A percentile compares a stretch with the other conserved stretches of the same genome.
Evolutionary conservation across 192 early-diverging fungal genomes (phyloP).

Genomic region (Coemansia sp.): DNA sequence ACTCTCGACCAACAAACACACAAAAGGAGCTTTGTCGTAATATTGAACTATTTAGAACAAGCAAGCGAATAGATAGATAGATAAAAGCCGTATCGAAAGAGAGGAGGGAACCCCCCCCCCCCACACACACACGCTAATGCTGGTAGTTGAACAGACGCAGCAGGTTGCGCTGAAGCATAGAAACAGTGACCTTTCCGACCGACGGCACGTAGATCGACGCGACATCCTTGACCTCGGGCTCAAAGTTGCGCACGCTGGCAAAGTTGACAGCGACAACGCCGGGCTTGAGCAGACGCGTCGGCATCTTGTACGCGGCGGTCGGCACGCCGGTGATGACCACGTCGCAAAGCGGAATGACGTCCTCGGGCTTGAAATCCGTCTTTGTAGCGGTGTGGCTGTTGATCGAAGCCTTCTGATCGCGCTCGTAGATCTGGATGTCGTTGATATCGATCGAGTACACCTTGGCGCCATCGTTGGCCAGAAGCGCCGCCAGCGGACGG

Average conservation of each 20-base stretch:
- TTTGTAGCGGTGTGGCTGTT: conserved; percentile 67
- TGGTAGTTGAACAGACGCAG: conserved; percentile 80
- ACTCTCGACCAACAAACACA: no score
- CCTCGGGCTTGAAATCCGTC: conserved; percentile 67
- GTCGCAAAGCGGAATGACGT: conserved; percentile 83
- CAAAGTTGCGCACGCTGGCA: conserved; percentile 93
- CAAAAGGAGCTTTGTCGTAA: no score
- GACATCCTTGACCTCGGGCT: conserved; percentile 86
- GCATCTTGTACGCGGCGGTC: conserved; percentile 79
- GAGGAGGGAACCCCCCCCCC: no score
- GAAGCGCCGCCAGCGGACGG: conserved; percentile 90
- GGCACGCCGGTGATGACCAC: conserved; percentile 99
- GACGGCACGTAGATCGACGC: conserved; percentile 94
- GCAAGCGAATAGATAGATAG: not conserved
- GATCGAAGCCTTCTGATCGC: conserved; percentile 63
- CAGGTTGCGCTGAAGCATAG: conserved; percentile 97
- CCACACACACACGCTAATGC: conserved; percentile 30
- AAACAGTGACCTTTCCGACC: conserved; percentile 97
- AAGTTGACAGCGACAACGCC: conserved; percentile 98
- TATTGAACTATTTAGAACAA: no score
- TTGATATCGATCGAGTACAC: conserved; percentile 94
- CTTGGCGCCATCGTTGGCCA: conserved; percentile 98
- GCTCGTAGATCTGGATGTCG: conserved; percentile 76
- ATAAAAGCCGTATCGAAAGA: not conserved
- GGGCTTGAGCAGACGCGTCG: conserved; percentile 83